These are phyloP conservation scores for Lasiodiplodia hormozganensis DNA, from an alignment of 2,329 filamentous ascomycete species.

Conservation along the genomic window DNA sequence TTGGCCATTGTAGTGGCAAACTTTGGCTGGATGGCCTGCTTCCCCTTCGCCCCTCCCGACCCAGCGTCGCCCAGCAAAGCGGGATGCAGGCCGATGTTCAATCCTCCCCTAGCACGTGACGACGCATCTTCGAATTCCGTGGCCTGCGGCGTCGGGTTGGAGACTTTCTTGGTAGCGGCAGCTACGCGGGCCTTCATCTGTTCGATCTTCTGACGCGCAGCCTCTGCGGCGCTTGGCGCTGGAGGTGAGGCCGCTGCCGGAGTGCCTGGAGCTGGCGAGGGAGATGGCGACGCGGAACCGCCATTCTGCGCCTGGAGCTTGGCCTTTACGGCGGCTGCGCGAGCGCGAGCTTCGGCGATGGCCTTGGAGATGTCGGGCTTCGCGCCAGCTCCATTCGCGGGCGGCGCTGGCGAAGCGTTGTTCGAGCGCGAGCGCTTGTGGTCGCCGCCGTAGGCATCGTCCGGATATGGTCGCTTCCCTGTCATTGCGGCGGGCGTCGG, in stretches of 20 bases:
- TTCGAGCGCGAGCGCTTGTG: slow-evolving; percentile 50
- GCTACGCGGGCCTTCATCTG: slow-evolving; percentile 70
- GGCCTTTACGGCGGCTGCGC: slow-evolving; percentile 42
- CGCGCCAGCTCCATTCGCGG: slow-evolving; percentile 32
- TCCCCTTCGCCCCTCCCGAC: slow-evolving; percentile 51
- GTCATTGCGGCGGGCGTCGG: slow-evolving; percentile 40
- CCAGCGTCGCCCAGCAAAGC: slow-evolving; percentile 62
- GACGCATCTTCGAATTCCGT: slow-evolving; percentile 57
- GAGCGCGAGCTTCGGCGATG: slow-evolving; percentile 32
- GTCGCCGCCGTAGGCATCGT: slow-evolving; percentile 42
- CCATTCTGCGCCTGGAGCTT: slow-evolving; percentile 38
- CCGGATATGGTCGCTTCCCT: slow-evolving; percentile 53
- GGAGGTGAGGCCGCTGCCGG: slow-evolving; percentile 28
- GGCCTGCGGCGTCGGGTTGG: slow-evolving; percentile 47
- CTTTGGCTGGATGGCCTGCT: slow-evolving; percentile 57
- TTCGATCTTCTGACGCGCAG: slow-evolving; percentile 65
- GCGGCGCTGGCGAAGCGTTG: slow-evolving; percentile 44
- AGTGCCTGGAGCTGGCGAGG: slow-evolving; percentile 31
- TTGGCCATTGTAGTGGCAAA: slow-evolving; percentile 64
- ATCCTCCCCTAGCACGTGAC: slow-evolving; percentile 66
- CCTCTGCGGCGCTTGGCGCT: slow-evolving; percentile 35
- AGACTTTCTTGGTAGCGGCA: slow-evolving; percentile 45
- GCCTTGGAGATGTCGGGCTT: slow-evolving; percentile 40
- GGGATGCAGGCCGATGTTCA: slow-evolving; percentile 79
- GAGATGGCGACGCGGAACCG: slow-evolving; percentile 29